Percentiles rank a stretch among this genome's conserved stretches.
Evolutionary conservation across 73 alveolate genomes (phyloP).

Genomic region (Paraurostyla sp.): DNA sequence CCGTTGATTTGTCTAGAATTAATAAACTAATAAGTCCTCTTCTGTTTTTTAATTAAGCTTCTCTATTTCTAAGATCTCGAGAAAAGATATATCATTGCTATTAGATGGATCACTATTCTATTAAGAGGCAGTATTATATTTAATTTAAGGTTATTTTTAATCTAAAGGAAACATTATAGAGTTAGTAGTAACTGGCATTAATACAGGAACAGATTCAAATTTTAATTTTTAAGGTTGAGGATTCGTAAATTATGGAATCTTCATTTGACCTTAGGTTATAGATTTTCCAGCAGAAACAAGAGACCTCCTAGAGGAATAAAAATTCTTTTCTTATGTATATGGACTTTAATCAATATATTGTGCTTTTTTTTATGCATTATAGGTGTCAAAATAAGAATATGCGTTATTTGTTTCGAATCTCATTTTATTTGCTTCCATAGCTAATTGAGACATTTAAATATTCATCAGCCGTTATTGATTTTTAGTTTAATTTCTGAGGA

Average conservation of each 20-base stretch:
- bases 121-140: neutral
- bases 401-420: slow-evolving; percentile 46
- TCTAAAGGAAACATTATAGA: slow-evolving; percentile 27
- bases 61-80: slow-evolving; percentile 19
- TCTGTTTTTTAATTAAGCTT: slow-evolving; percentile 9
- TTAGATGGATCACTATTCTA: neutral
- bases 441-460: neutral
- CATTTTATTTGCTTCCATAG: slow-evolving; percentile 19
- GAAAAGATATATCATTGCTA: neutral
- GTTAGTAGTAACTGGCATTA: neutral
- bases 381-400: slow-evolving; percentile 2
- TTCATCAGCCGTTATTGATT: neutral
- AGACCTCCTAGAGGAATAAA: too few relatives aligned
- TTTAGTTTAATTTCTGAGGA: slow-evolving; percentile 30
- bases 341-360: too few relatives aligned
- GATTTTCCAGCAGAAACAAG: neutral
- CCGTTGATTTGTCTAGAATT: neutral
- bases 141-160: neutral
- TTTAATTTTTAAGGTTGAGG: too few relatives aligned
- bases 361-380: slow-evolving; percentile 32
- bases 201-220: too few relatives aligned
- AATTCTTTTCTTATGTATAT: too few relatives aligned
- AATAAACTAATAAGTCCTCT: neutral
- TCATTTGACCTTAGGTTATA: too few relatives aligned
- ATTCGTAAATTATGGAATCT: too few relatives aligned